Evolutionary conservation across 1,284 basidiomycete genomes (phyloP), one percentile per base, ranked within the genome.

Genomic region (Tremellales sp.): DNA sequence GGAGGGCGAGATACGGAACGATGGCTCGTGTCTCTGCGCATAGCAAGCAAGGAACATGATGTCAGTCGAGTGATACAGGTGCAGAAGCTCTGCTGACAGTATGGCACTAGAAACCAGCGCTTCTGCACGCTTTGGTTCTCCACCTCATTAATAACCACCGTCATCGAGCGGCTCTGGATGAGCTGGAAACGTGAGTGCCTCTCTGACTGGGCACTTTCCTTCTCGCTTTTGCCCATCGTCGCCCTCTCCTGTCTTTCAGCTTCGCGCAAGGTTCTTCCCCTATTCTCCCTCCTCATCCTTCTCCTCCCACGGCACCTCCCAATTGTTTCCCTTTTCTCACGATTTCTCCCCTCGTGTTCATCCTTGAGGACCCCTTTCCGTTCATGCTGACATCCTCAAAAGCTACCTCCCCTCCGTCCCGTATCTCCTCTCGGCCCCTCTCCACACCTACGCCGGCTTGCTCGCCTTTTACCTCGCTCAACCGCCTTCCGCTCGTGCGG

Each of bases 341-440:
- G 9, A 13, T 25, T 35, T 27, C n/a, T 13, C 9, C 8, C 24
- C n/a, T 12, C 18, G 14, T 18, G 37, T 25, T 36, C 8, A n/a
- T 36, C 21, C 34, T 36, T 31, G 29, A 31, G 10, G 29, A 31
- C n/a, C n/a, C 10, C 29, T 31, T 9, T 31, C 29, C 8, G 33
- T 25, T 5, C 18, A 31, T 13, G 26, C 4, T 13, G 14, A 18
- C 2, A 7, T 28, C 9, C 22, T 44, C 54, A 29, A 37, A 55
- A 92, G 87, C 27, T 92, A 87, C 65, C 77, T 93, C 10, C 83
- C 86, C 0, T 85, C 86, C 1, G 84, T 85, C 65, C 90, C 90
- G 0, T 93, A 85, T 72, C 82, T 84, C 61, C 84, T 88, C 53
- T 86, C 87, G 50, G 78, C 84, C 2, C 73, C 81, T 2, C 74